Evolutionary conservation across 2,329 filamentous ascomycete species (phyloP).

Genomic region (Trichophaea hybrida): DNA sequence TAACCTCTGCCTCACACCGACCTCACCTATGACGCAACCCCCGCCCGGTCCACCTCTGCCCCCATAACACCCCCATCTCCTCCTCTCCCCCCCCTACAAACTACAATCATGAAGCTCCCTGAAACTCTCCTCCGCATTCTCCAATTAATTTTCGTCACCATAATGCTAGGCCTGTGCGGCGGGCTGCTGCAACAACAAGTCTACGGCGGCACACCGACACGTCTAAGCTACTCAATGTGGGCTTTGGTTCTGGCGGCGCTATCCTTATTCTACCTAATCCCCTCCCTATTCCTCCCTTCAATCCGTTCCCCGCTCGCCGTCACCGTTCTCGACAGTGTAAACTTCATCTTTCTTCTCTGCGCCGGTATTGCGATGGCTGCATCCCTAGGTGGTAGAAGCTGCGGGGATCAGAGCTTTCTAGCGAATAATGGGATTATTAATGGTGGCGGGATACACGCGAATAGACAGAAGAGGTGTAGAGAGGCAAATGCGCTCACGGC

Average conservation of each 20-base stretch:
- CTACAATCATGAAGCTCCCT: neutral
- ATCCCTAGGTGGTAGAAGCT: constrained; percentile 34
- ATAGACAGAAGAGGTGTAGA: constrained; percentile 34
- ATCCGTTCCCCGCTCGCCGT: constrained; percentile 33
- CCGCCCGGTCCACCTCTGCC: neutral
- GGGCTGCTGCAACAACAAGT: constrained; percentile 30
- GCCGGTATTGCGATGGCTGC: constrained; percentile 38
- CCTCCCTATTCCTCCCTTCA: constrained; percentile 32
- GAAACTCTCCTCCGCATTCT: neutral
- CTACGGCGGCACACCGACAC: constrained; percentile 40
- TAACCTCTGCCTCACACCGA: neutral
- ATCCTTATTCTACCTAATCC: constrained; percentile 35
- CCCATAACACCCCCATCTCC: neutral
- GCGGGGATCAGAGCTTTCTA: constrained; percentile 30
- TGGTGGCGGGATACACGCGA: constrained; percentile 29
- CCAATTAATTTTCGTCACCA: constrained; percentile 20
- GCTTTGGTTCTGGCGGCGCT: constrained; percentile 36
- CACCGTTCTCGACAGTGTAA: constrained; percentile 35
- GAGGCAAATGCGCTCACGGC: constrained; percentile 39
- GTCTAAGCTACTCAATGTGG: constrained; percentile 43
- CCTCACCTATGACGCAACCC: neutral
- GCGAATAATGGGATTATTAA: constrained; percentile 35
- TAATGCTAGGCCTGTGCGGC: constrained; percentile 24
- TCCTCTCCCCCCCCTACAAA: neutral
- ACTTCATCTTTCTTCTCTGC: constrained; percentile 37